A percentile compares a stretch with the other conserved stretches of the same genome.
These are phyloP conservation scores for Aspergillus incahuasiensis DNA, from an alignment of 495 filamentous ascomycete species.

Conservation along the genomic window DNA sequence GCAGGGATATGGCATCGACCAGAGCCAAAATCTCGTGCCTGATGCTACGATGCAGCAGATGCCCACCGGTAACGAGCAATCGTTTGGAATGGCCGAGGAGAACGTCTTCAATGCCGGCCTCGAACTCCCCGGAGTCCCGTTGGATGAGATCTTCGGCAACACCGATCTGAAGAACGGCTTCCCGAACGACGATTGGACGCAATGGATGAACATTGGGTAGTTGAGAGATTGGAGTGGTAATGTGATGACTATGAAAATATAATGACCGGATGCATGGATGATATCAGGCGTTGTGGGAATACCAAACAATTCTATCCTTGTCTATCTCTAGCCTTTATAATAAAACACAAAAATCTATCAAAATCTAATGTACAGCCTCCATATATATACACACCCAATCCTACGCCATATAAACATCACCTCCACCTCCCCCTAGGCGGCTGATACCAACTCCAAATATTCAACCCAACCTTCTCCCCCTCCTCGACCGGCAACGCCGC, in stretches of 20 bases:
- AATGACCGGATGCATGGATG: constrained; percentile 1
- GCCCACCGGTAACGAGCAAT: constrained; percentile 16
- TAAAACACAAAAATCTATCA: not conserved
- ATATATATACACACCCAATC: not conserved
- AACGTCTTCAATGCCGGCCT: constrained; percentile 28
- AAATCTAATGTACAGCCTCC: not conserved
- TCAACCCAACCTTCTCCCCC: constrained; percentile 75
- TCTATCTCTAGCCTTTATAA: not conserved
- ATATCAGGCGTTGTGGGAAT: constrained; percentile 6
- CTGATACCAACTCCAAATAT: constrained; percentile 64
- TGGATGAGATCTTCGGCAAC: constrained; percentile 44
- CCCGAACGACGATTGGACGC: constrained; percentile 38
- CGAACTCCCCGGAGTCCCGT: constrained; percentile 33
- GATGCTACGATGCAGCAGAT: constrained; percentile 21
- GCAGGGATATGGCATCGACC: constrained; percentile 39
- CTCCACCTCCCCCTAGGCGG: constrained; percentile 23
- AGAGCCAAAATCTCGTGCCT: constrained; percentile 22
- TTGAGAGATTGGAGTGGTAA: not conserved
- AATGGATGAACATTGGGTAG: constrained; percentile 38
- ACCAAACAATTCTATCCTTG: constrained; percentile 1
- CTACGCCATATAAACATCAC: not conserved
- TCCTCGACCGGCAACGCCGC: constrained; percentile 62
- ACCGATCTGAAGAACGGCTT: constrained; percentile 19
- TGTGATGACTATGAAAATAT: constrained; percentile 10
- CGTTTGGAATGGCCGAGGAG: constrained; percentile 32